Base-by-base conservation (phyloP, 176 grass and related monocot genomes). In the Secale cereale region DNA sequence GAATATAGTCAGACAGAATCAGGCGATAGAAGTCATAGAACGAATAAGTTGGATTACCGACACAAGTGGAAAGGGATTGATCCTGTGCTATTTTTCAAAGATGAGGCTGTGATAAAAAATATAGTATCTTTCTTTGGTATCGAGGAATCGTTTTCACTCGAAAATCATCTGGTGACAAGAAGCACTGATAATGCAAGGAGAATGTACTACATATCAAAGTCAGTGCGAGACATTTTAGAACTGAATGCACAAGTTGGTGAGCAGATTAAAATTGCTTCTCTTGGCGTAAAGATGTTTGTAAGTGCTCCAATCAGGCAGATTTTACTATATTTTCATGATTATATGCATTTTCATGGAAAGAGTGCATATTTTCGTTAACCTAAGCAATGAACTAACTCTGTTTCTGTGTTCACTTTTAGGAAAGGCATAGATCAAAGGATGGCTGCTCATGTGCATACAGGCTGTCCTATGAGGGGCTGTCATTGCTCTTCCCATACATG, bases 261-360 rank as follows among this genome's bases (percentile, higher is more conserved):
- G 71, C 79, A 90, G 69, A 90, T 98, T 45, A 98, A 98, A 88
- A 98, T 98, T 76, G 81, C 88, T 59, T 98, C 93, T 45, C 81
- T 98, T 78, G 93, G 93, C 9, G 69, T 95, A 60, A 98, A 95
- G 79, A 91, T 98, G 80, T 98, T 98, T 89, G 96, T 98, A 94
- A 92, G 87, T 86, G 40, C 63, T 86, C 61, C 20, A 27, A 73
- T 77, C 17, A 22, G 5, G 31, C 13, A 0, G 5, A 54, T 60
- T 79, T 78, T 17, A 11, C 37, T 46, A 32, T 57, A 16, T 28
- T 67, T 32, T 7, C 19, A 74, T 60, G 37, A 85, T 17, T 86
- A 63, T 69, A 46, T 70, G 31, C 32, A 28, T 40, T 40, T 90
- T 70, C 30, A 71, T 15, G 19, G 20, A 35, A 32, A 50, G 17